Conservation (phyloP, 169 alveolate species). For the Eimeria sp. region DNA sequence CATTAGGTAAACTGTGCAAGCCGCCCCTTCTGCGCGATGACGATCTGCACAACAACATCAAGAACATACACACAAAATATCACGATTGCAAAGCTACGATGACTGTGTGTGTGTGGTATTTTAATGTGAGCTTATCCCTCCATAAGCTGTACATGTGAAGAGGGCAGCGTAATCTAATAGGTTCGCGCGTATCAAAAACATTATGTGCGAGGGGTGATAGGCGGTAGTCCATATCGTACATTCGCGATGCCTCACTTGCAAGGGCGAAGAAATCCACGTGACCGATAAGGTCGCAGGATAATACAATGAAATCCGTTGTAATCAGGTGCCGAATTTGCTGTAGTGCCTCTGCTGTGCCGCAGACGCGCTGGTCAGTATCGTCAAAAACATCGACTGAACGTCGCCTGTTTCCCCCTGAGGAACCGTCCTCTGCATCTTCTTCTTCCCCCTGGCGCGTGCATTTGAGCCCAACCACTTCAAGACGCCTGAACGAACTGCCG, state of each 20-base stretch:
- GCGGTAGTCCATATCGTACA: background rate
- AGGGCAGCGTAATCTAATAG: background rate
- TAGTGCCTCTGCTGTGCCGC: constrained; percentile 83
- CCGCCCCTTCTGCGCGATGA: constrained; percentile 80
- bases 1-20: constrained; percentile 79
- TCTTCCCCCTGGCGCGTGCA: constrained; percentile 75
- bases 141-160: too few species aligned
- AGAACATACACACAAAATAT: background rate
- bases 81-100: too few species aligned
- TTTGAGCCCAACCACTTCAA: constrained; percentile 82
- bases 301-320: constrained; percentile 73
- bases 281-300: constrained; percentile 82
- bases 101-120: too few species aligned
- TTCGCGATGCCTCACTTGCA: constrained; percentile 63
- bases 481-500: constrained; percentile 77
- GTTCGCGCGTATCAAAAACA: background rate
- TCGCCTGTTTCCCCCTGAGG: constrained; percentile 20
- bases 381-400: constrained; percentile 57
- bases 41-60: constrained; percentile 31
- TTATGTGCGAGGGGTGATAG: background rate
- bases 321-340: constrained; percentile 76
- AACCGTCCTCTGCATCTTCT: constrained; percentile 66
- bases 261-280: constrained; percentile 82
- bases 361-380: constrained; percentile 66
- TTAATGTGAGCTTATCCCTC: background rate